Evolutionary conservation across 192 early-diverging fungal genomes (phyloP).

Genomic region (Coemansia sp.): DNA sequence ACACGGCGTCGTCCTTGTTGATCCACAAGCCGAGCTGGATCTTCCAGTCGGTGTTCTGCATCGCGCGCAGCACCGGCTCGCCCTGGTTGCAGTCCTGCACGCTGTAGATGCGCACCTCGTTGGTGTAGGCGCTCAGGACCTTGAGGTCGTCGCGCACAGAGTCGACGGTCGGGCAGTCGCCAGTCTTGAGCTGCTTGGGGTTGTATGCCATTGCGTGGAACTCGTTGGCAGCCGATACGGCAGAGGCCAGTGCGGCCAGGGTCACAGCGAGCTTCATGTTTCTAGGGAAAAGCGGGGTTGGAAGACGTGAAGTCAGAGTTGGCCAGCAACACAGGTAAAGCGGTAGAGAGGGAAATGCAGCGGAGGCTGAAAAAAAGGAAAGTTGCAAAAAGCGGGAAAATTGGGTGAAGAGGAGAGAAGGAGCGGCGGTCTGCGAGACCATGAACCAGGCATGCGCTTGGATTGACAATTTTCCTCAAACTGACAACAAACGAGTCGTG

Average conservation of each 20-base stretch:
- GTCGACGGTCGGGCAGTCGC: constrained; percentile 57
- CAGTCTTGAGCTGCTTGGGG: constrained; percentile 52
- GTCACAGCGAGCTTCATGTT: constrained; percentile 33
- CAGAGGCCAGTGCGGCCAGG: constrained; percentile 19
- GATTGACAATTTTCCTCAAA: too few relatives aligned
- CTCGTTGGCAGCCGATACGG: constrained; percentile 18
- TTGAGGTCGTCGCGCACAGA: constrained; percentile 59
- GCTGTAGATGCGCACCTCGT: constrained; percentile 59
- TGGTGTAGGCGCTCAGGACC: constrained; percentile 54
- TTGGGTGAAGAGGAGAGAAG: too few relatives aligned
- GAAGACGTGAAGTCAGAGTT: constrained; percentile 7
- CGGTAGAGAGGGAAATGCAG: not conserved
- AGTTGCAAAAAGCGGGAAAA: too few relatives aligned
- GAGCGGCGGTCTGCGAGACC: too few relatives aligned
- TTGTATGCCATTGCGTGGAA: constrained; percentile 63
- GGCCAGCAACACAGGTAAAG: constrained; percentile 18
- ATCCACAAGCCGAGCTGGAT: constrained; percentile 64
- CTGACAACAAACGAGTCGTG: too few relatives aligned
- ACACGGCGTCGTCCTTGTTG: constrained; percentile 48
- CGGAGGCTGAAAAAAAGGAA: too few relatives aligned
- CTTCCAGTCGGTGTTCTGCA: constrained; percentile 60
- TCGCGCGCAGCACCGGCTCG: constrained; percentile 58
- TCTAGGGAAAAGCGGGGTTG: not conserved
- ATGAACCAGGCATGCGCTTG: too few relatives aligned
- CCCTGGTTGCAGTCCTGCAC: constrained; percentile 61